Conservation (phyloP, 805 yeast genomes). For the Saturnispora diversa region DNA sequence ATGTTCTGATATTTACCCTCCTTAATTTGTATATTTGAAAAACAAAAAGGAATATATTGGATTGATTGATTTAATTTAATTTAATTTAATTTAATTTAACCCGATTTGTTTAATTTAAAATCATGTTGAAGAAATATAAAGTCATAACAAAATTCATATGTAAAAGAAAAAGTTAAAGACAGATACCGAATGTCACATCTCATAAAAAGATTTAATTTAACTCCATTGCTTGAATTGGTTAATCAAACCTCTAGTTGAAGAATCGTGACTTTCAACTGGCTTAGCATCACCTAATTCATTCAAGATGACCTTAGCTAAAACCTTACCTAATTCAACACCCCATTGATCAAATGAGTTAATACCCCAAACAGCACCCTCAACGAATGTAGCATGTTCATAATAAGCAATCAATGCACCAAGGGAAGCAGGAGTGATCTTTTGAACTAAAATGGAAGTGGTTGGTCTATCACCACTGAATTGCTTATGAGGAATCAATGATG, state of each 20-base stretch:
- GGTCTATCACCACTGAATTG: conserved; percentile 98
- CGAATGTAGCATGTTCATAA: conserved; percentile 95
- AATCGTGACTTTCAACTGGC: conserved; percentile 66
- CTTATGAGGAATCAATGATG: conserved; percentile 88
- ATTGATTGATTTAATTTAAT: too few relatives aligned
- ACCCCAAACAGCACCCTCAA: conserved; percentile 99
- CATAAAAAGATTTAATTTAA: too few relatives aligned
- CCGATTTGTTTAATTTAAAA: background rate
- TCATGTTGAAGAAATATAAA: background rate
- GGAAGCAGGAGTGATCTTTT: conserved; percentile 92
- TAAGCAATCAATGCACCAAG: conserved; percentile 95
- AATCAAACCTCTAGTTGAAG: conserved; percentile 85
- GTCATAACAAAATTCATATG: background rate
- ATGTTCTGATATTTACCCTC: background rate
- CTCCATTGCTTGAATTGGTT: conserved; percentile 92
- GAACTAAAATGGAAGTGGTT: conserved; percentile 92
- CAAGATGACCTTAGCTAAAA: conserved; percentile 91
- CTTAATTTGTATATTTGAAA: too few relatives aligned
- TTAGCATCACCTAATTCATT: conserved; percentile 65
- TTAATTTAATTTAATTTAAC: too few relatives aligned
- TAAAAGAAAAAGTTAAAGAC: conserved; percentile 1
- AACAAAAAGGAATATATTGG: background rate
- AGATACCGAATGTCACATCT: too few relatives aligned
- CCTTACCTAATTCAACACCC: conserved; percentile 99
- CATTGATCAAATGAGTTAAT: conserved; percentile 99